Conservation (phyloP, 176 grass and related monocot species). For the Cenchrus fungigraminus region DNA sequence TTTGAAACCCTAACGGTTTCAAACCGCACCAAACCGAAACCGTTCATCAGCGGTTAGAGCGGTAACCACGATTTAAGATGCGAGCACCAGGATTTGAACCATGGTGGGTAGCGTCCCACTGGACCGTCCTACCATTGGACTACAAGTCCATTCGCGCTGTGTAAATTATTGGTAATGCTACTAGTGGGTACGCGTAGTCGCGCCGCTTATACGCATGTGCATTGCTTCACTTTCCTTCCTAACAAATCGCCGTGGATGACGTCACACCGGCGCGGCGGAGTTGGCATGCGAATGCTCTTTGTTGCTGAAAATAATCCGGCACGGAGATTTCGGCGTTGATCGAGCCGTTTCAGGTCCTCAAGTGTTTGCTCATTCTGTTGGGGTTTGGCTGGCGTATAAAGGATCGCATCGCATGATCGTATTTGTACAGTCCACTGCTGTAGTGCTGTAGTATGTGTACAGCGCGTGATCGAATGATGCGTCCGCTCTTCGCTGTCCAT, state of each 20-base stretch:
- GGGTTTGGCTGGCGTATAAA: neutral
- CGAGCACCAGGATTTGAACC: no score
- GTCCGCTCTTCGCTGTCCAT: neutral
- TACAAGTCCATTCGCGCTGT: no score
- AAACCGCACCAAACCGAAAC: no score
- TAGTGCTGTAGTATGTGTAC: neutral
- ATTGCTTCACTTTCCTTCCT: neutral
- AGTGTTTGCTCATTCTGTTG: neutral
- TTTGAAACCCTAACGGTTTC: no score
- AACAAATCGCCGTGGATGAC: neutral
- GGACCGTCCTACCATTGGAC: no score
- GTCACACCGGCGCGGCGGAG: neutral
- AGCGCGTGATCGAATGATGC: slow-evolving; percentile 1
- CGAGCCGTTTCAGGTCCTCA: neutral
- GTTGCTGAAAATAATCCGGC: slow-evolving; percentile 16
- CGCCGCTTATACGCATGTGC: neutral
- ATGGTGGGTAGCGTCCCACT: no score
- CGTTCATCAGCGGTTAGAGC: no score
- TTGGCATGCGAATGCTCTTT: neutral
- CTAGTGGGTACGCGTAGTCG: neutral
- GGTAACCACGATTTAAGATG: no score
- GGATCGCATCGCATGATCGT: no score
- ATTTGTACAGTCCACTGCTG: neutral
- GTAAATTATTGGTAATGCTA: neutral
- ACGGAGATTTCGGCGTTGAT: slow-evolving; percentile 9